Evolutionary conservation across 2,329 filamentous ascomycete species (phyloP), one percentile per base, ranked within the genome.

Genomic region (Apiospora saccharicola): DNA sequence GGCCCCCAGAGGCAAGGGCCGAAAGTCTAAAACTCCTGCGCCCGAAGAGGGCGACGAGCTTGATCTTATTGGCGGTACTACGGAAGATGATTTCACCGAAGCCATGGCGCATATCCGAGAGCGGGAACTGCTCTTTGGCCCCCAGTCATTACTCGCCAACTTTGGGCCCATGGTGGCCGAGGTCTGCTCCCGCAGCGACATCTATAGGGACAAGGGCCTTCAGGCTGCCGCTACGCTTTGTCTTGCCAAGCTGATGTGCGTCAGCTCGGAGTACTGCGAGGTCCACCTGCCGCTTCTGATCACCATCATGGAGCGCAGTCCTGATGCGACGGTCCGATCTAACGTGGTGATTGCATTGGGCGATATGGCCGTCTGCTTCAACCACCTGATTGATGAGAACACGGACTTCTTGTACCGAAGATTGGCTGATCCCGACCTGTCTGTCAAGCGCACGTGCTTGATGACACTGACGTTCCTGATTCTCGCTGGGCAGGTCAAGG

Each of bases 351-450:
- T 99, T 77, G 96, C 96, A 0, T 90, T 99, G 0, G 96, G 96
- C 51, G 96, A 99, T 80, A 99, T 99, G 96, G 97, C 97, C 0
- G 96, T 99, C 30, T 98, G 95, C 88, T 99, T 99, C 88, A 99
- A 99, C 80, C 96, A 99, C 80, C 90, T 99, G 69, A 98, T 99
- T 77, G 97, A 99, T 80, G 97, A 99, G 84, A 98, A 99, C 82
- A 99, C 96, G 0, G 96, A 99, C 81, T 99, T 98, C 86, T 84
- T 99, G 57, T 99, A 99, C 83, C 92, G 96, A 26, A 91, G 97
- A 24, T 89, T 99, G 10, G 97, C 96, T 22, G 97, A 99, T 79
- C 86, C 90, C 22, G 95, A 98, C 77, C 90, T 91, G 30, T 96
- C 93, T 3, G 96, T 99, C 74, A 99, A 98, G 87, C 91, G 96